Percentiles rank a stretch among this genome's conserved stretches.
Evolutionary conservation across 192 early-diverging fungal genomes (phyloP).

Genomic region (Coemansia sp.): DNA sequence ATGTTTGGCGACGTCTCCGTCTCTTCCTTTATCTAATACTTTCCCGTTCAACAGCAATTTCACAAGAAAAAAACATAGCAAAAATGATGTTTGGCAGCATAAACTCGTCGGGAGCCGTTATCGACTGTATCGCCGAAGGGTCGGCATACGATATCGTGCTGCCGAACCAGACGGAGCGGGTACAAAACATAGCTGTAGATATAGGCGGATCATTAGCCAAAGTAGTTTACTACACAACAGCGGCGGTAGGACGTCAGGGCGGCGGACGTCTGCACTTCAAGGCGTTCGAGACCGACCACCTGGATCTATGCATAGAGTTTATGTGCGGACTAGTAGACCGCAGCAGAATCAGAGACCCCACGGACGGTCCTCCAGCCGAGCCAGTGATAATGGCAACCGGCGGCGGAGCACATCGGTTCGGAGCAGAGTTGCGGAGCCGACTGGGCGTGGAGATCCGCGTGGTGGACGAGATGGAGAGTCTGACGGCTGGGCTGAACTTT

Average conservation of each 20-base stretch:
- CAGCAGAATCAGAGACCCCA: not conserved
- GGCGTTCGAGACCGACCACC: conserved; percentile 92
- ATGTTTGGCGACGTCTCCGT: not conserved
- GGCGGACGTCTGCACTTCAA: conserved; percentile 92
- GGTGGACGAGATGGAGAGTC: conserved; percentile 94
- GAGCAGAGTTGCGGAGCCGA: conserved; percentile 63
- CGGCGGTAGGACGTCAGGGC: not conserved
- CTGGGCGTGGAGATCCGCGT: conserved; percentile 77
- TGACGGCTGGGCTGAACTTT: conserved; percentile 86
- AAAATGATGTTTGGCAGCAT: conserved; percentile 54
- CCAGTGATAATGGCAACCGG: conserved; percentile 83
- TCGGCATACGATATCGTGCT: conserved; percentile 77
- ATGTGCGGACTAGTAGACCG: conserved; percentile 66
- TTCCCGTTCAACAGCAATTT: not conserved
- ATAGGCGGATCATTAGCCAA: conserved; percentile 79
- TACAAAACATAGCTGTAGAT: conserved; percentile 90
- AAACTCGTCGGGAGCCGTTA: conserved; percentile 49
- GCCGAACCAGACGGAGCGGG: conserved; percentile 82
- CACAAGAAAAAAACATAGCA: not conserved
- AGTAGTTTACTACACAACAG: conserved; percentile 70
- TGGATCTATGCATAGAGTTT: conserved; percentile 88
- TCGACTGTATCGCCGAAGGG: conserved; percentile 31
- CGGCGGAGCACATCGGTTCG: conserved; percentile 83
- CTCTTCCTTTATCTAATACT: not conserved
- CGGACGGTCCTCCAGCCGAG: not conserved